Evolutionary conservation across 2,329 filamentous ascomycete genomes (phyloP), one percentile per base, ranked within the genome.

Genomic region (Fusarium lateritium): DNA sequence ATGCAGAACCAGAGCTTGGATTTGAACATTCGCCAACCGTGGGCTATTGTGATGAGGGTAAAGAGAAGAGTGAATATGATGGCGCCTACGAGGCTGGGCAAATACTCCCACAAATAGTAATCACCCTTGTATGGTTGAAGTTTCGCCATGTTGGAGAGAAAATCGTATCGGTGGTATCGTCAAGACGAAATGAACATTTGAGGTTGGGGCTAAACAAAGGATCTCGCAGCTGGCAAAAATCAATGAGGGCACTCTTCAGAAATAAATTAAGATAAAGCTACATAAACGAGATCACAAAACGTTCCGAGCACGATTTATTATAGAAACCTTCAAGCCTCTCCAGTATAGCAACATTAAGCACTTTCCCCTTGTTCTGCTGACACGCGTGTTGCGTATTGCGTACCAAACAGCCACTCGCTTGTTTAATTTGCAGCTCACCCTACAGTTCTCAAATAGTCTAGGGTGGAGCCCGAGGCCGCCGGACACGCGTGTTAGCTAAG

Each of bases 1-100:
- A 81, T 76, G 60, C 85, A 85, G 68, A 84, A 88, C 80, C 83
- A 86, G 13, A 80, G 82, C 34, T 79, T 76, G 4, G 80, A 80
- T 26, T 76, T 81, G 21, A 80, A 69, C 42, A 85, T 77, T 26
- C 80, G 79, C 61, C 75, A 83, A 2, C 69, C 64, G 62, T 88
- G 85, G 3, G 74, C 67, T 1, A 71, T 33, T 0, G 84, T 83
- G 2, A 81, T 68, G 3, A 81, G 8, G 7, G 69, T 40, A 69
- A 87, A 87, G 2, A 88, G 68, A 21, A 81, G 44, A 1, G 78
- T 67, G 57, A 87, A 86, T 5, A 82, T 72, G 17, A 83, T 73
- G 1, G 84, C 84, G 0, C 80, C 83, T 0, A 79, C 75, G 0
- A 86, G 56, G 0, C 82, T 84, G 0, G 86, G 84, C 6, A 75